Conservation (phyloP, 805 yeast species). For the Lachancea meyersii region DNA sequence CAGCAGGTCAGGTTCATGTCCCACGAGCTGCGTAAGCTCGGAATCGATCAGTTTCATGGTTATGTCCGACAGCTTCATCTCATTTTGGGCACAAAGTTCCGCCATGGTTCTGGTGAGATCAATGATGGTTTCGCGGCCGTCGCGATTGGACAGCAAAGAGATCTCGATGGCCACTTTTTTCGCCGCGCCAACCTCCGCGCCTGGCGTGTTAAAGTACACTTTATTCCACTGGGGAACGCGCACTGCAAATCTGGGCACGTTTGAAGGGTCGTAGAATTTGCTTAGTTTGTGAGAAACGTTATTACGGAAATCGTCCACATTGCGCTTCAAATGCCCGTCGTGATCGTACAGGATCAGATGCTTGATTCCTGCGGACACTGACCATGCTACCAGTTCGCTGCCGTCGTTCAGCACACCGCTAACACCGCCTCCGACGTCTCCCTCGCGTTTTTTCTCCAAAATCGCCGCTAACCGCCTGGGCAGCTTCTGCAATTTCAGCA, state of each 20-base stretch:
- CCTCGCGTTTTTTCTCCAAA: conserved; percentile 64
- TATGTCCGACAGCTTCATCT: conserved; percentile 58
- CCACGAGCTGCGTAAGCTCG: conserved; percentile 67
- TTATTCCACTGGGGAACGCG: conserved; percentile 62
- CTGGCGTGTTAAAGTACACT: conserved; percentile 33
- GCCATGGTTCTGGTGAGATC: conserved; percentile 84
- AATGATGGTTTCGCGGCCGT: conserved; percentile 86
- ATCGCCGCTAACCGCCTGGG: conserved; percentile 75
- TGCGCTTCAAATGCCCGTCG: conserved; percentile 57
- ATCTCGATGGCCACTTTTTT: conserved; percentile 51
- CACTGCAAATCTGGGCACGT: conserved; percentile 56
- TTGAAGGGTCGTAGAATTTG: conserved; percentile 66
- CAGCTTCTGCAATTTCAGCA: conserved; percentile 60
- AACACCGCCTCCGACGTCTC: conserved; percentile 84
- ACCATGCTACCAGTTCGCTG: conserved; percentile 80
- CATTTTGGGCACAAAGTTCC: conserved; percentile 57
- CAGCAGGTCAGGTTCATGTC: conserved; percentile 88
- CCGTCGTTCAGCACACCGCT: conserved; percentile 73
- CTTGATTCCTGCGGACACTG: conserved; percentile 79
- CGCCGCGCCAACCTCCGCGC: conserved; percentile 32
- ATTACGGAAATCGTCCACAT: conserved; percentile 50
- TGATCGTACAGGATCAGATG: conserved; percentile 70
- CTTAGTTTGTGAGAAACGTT: conserved; percentile 54
- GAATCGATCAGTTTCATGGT: conserved; percentile 70
- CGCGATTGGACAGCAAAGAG: conserved; percentile 61